Conservation (phyloP, 2,329 filamentous ascomycete genomes). For the Zelopaecilomyces penicillatus region DNA sequence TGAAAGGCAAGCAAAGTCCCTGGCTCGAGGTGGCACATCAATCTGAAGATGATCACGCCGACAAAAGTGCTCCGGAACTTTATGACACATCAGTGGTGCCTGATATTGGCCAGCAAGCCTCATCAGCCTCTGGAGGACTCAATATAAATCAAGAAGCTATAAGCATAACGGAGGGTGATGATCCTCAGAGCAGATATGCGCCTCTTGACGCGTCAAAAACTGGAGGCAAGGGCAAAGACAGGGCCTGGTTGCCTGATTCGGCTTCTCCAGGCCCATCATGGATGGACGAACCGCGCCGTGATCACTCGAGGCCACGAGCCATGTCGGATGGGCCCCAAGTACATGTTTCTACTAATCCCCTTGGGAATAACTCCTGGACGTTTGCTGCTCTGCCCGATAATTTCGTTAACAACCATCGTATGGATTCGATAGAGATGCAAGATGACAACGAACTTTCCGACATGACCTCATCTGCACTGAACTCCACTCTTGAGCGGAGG, state of each 20-base stretch:
- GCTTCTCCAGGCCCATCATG: conserved; percentile 6
- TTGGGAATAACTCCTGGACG: conserved; percentile 55
- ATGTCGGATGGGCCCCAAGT: conserved; percentile 48
- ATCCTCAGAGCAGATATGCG: too few species aligned
- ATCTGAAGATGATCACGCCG: conserved; percentile 18
- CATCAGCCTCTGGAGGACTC: too few species aligned
- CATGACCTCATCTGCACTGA: too few species aligned
- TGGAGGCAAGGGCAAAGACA: conserved; percentile 20
- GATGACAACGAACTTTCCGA: neutral
- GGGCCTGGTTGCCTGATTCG: conserved; percentile 8
- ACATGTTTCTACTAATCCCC: conserved; percentile 36
- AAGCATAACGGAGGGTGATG: too few species aligned
- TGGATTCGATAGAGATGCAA: neutral
- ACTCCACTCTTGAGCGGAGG: too few species aligned
- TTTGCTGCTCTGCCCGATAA: conserved; percentile 35
- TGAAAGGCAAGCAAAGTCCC: conserved; percentile 49
- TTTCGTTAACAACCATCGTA: neutral
- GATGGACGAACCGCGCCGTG: conserved; percentile 9
- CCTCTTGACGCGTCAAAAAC: neutral
- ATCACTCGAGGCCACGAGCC: conserved; percentile 38
- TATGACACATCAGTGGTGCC: too few species aligned
- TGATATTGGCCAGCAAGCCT: too few species aligned
- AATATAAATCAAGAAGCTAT: too few species aligned
- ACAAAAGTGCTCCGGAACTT: neutral
- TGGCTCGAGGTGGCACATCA: conserved; percentile 46